Conservation (phyloP, 2,329 filamentous ascomycete species). For the Pseudogymnoascus sp. region DNA sequence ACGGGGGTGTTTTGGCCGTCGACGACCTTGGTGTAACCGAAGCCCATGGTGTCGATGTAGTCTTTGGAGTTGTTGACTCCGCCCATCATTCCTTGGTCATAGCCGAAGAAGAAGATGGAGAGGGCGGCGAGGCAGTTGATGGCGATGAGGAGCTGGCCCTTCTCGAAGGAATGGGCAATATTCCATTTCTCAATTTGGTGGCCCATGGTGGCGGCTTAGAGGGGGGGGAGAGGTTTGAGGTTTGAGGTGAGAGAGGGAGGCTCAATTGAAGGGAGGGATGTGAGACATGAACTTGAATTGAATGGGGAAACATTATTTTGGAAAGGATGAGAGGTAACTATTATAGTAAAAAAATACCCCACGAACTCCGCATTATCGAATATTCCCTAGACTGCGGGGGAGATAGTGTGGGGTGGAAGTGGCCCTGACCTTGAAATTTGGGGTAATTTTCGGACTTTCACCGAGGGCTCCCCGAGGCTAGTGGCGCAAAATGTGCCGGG, state of each 20-base stretch:
- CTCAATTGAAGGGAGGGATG: background rate
- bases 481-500: background rate
- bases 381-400: background rate
- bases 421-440: background rate
- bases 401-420: background rate
- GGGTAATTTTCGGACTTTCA: background rate
- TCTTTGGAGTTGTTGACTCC: constrained; percentile 59
- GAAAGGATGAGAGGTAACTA: background rate
- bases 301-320: background rate
- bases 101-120: constrained; percentile 60
- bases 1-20: constrained; percentile 41
- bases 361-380: background rate
- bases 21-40: constrained; percentile 46
- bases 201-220: background rate
- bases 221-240: too few relatives aligned
- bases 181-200: constrained; percentile 28
- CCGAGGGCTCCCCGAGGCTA: background rate
- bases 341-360: constrained; percentile 7
- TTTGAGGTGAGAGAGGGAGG: background rate
- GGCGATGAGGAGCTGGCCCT: constrained; percentile 47
- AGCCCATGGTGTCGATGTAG: constrained; percentile 57
- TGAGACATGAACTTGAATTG: background rate
- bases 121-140: constrained; percentile 56
- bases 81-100: constrained; percentile 41
- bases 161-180: constrained; percentile 46